phyloP scores from a whole-genome alignment of 2,329 filamentous ascomycete genomes.

The Ploettnerulaceae sp. region DNA sequence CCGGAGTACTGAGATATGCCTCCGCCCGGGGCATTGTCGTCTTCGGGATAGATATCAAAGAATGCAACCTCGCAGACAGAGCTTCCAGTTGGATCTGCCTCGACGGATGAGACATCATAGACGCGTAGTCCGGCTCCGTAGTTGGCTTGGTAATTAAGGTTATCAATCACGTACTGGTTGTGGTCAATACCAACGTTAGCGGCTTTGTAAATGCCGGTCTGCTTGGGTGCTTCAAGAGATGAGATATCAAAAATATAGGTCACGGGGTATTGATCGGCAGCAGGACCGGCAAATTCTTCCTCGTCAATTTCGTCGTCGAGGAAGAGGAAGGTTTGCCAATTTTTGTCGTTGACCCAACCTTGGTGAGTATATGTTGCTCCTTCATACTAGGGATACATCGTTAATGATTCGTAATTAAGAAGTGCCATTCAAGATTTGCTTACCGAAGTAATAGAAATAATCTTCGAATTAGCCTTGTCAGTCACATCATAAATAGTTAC shows the following conservation, averaged over 20 bases:
- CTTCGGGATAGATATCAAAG: slow-evolving; percentile 32
- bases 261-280: slow-evolving; percentile 41
- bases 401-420: neutral
- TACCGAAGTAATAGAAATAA: slow-evolving; percentile 41
- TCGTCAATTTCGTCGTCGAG: slow-evolving; percentile 38
- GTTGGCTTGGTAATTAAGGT: slow-evolving; percentile 43
- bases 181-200: slow-evolving; percentile 40
- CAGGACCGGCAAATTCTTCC: slow-evolving; percentile 37
- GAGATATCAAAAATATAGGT: slow-evolving; percentile 48
- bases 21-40: slow-evolving; percentile 24
- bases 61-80: slow-evolving; percentile 39
- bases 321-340: slow-evolving; percentile 13
- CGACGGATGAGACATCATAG: slow-evolving; percentile 36
- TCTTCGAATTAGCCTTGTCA: slow-evolving; percentile 33
- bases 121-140: slow-evolving; percentile 45
- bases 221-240: slow-evolving; percentile 37
- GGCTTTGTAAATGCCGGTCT: slow-evolving; percentile 40
- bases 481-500: slow-evolving; percentile 43
- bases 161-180: slow-evolving; percentile 43
- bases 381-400: slow-evolving; percentile 35
- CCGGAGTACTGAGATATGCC: slow-evolving; percentile 41
- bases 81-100: slow-evolving; percentile 30
- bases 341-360: slow-evolving; percentile 34
- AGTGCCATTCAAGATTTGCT: neutral
- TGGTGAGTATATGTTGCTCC: slow-evolving; percentile 49